phyloP scores from a whole-genome alignment of 106 monocot species.

The Dendrobium huoshanense region DNA sequence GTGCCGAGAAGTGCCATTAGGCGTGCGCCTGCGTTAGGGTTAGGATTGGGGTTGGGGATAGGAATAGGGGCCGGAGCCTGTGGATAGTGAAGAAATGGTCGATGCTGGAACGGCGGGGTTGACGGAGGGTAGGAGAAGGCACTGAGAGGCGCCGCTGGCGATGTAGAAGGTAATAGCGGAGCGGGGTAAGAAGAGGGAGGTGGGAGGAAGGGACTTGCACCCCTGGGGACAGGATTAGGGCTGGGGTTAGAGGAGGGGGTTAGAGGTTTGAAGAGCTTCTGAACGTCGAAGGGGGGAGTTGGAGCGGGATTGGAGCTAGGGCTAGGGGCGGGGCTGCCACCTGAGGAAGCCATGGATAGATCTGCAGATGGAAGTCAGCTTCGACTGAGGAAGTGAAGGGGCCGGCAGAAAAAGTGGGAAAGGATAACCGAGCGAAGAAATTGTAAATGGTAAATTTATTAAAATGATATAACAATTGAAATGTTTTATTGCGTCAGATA shows the following conservation, averaged over 20 bases:
- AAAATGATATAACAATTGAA: too few relatives aligned
- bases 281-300: conserved; percentile 7
- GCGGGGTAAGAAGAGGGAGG: conserved; percentile 11
- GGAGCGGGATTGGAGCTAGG: conserved; percentile 18
- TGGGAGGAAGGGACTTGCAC: background rate
- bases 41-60: conserved; percentile 23
- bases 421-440: too few relatives aligned
- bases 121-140: conserved; percentile 10
- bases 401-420: too few relatives aligned
- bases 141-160: conserved; percentile 10
- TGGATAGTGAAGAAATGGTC: conserved; percentile 17
- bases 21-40: conserved; percentile 54
- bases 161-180: conserved; percentile 15
- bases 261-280: conserved; percentile 12
- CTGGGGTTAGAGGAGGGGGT: background rate
- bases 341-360: conserved; percentile 41
- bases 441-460: too few relatives aligned
- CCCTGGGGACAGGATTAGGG: background rate
- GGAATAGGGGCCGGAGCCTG: conserved; percentile 16
- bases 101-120: conserved; percentile 20
- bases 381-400: background rate
- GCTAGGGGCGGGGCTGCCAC: conserved; percentile 37
- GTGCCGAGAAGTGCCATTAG: conserved; percentile 76
- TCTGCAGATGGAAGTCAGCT: background rate
- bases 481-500: too few relatives aligned